Conservation (phyloP, 139 green algal species). For the Coelastrella sp. region DNA sequence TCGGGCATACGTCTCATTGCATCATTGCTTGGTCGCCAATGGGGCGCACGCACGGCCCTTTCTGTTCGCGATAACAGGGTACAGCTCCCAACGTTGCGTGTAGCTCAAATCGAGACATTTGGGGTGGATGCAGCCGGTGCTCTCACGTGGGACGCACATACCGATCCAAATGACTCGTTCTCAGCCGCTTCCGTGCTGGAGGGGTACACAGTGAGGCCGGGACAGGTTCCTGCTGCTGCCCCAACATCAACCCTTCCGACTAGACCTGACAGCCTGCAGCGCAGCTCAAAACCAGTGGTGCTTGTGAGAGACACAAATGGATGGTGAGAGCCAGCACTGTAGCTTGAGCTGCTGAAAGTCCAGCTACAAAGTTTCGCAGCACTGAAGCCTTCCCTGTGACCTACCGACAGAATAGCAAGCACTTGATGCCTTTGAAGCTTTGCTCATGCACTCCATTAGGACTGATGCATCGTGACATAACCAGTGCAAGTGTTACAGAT, state of each 20-base stretch:
- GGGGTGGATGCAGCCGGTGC: background rate
- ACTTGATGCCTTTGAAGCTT: too few species aligned
- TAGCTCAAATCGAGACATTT: background rate
- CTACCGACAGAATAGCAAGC: too few species aligned
- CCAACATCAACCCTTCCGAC: slow-evolving; percentile 42
- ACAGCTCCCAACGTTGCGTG: background rate
- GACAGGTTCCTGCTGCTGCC: slow-evolving; percentile 10
- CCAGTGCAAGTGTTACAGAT: too few species aligned
- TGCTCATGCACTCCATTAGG: too few species aligned
- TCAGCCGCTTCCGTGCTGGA: background rate
- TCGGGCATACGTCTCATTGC: background rate
- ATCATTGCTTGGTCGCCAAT: background rate
- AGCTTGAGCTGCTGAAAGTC: too few species aligned
- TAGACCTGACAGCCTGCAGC: slow-evolving; percentile 27
- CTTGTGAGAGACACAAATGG: slow-evolving; percentile 46
- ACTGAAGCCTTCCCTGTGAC: too few species aligned
- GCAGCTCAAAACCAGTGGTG: slow-evolving; percentile 43
- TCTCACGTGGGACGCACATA: slow-evolving; percentile 2
- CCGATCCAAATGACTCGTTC: background rate
- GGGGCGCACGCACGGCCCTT: background rate
- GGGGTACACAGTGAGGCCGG: background rate
- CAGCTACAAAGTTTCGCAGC: too few species aligned
- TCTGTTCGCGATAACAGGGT: background rate
- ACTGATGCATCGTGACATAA: too few species aligned
- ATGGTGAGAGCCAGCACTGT: slow-evolving; percentile 1